A percentile compares a stretch with the other conserved stretches of the same genome.
Conservation (phyloP, 768 basidiomycete species). For the Calocybe gangraenosa region DNA sequence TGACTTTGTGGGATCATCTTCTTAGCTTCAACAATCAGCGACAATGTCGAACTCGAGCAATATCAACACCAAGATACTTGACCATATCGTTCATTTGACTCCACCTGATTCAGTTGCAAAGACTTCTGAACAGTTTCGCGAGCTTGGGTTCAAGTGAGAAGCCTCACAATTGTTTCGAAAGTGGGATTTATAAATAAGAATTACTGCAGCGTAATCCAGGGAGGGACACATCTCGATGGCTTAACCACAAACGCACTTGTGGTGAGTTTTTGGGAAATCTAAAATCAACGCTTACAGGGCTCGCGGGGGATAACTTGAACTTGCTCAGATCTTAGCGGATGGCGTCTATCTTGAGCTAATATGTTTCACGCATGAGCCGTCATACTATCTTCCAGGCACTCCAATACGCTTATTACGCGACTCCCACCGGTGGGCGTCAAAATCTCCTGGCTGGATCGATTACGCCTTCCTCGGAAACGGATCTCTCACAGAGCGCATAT, state of each 20-base stretch:
- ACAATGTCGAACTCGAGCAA: slow-evolving; percentile 22
- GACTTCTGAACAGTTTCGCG: slow-evolving; percentile 46
- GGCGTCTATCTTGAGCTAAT: slow-evolving; percentile 68
- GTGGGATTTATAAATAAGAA: not conserved
- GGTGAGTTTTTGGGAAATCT: slow-evolving; percentile 28
- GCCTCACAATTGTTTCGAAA: not conserved
- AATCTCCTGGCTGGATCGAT: slow-evolving; percentile 63
- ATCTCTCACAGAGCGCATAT: slow-evolving; percentile 33
- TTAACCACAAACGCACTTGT: slow-evolving; percentile 63
- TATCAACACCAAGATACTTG: slow-evolving; percentile 36
- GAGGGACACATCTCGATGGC: slow-evolving; percentile 63
- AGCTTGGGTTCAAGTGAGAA: slow-evolving; percentile 65
- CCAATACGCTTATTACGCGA: slow-evolving; percentile 41
- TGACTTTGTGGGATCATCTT: too few species aligned
- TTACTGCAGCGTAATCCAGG: slow-evolving; percentile 54
- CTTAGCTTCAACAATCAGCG: too few species aligned
- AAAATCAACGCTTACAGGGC: not conserved
- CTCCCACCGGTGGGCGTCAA: slow-evolving; percentile 48
- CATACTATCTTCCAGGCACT: slow-evolving; percentile 49
- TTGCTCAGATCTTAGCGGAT: slow-evolving; percentile 45
- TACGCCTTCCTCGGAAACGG: slow-evolving; percentile 59
- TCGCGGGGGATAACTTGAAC: not conserved
- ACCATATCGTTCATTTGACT: slow-evolving; percentile 72
- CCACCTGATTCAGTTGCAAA: slow-evolving; percentile 54
- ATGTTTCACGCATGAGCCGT: slow-evolving; percentile 53